Evolutionary conservation across 768 basidiomycete species (phyloP), one percentile per base, ranked within the genome.

Genomic region (Termitomyces sp.): DNA sequence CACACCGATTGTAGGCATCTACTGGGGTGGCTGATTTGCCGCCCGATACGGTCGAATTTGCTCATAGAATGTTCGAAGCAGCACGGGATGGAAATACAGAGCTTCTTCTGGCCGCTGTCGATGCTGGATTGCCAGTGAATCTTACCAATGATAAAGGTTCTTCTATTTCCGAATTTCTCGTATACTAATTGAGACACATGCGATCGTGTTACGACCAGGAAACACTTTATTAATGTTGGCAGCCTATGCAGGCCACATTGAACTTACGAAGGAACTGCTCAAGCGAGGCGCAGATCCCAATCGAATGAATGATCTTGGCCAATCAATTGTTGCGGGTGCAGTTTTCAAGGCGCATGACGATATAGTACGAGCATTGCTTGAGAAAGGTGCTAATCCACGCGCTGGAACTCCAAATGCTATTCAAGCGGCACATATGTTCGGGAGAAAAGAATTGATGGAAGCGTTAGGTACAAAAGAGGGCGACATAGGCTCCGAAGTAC

Each of bases 201-300:
- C 22, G n/a, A 44, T 44, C 34, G 18, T 20, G 34, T 18, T 44
- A 42, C 36, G 42, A 37, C 30, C 66, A 86, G 90, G 91, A 22
- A 91, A 92, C 68, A 89, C 88, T 5, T 75, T 93, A 6, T 73
- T 92, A 55, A 92, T 92, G 88, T 81, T 91, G 53, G 85, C 87
- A 3, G 81, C 89, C 2, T 92, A 92, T 66, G 78, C 83, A 22
- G 89, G 89, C 1, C 87, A 91, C 63, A 69, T 73, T 0, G 72
- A 76, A 2, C 80, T 88, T 20, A 73, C 81, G 1, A 73, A 73
- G 48, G 78, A 76, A 15, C 78, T 93, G 30, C 70, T 91, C 49
- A 64, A 71, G 6, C 77, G 79, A 36, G 81, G 81, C 2, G 88
- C 82, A 41, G 87, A 91, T 68, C 82, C 85, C 2, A 86, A 90